A percentile compares a stretch with the other conserved stretches of the same genome.
phyloP scores from a whole-genome alignment of 2,329 filamentous ascomycete species.

The Beauveria asiatica region DNA sequence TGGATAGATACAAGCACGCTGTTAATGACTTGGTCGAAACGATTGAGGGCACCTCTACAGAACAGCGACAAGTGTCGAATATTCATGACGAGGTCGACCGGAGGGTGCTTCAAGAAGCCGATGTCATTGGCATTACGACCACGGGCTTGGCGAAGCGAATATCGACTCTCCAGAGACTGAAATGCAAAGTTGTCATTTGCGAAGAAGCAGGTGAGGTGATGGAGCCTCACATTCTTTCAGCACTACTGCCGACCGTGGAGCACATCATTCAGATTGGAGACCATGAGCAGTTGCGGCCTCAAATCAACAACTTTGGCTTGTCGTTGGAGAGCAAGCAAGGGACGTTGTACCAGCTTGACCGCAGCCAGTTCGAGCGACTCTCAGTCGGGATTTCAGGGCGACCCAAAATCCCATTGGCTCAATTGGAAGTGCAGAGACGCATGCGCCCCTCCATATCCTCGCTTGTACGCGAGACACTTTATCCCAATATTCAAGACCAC shows the following conservation, averaged over 20 bases:
- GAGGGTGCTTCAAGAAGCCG: conserved; percentile 25
- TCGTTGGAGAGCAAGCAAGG: conserved; percentile 14
- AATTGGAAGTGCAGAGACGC: conserved; percentile 50
- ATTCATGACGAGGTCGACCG: conserved; percentile 24
- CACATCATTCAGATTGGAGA: conserved; percentile 57
- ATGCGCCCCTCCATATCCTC: conserved; percentile 57
- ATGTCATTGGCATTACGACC: conserved; percentile 50
- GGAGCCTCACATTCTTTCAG: conserved; percentile 50
- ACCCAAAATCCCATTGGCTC: conserved; percentile 21
- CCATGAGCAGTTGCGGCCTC: conserved; percentile 50
- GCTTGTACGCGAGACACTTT: conserved; percentile 49
- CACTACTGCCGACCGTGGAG: conserved; percentile 46
- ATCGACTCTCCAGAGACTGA: conserved; percentile 37
- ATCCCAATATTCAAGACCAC: conserved; percentile 47
- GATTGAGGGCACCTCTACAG: neutral
- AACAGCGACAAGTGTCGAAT: neutral
- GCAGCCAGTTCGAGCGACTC: conserved; percentile 36
- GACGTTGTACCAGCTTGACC: conserved; percentile 12
- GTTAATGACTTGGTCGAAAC: neutral
- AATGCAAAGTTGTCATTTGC: conserved; percentile 47
- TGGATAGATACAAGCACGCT: neutral
- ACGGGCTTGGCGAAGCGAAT: conserved; percentile 43
- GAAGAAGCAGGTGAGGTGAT: conserved; percentile 60
- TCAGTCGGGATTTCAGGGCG: conserved; percentile 19
- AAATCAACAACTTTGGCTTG: conserved; percentile 45